phyloP scores from a whole-genome alignment of 148 eudicot species.

The Arctostaphylos glauca region DNA sequence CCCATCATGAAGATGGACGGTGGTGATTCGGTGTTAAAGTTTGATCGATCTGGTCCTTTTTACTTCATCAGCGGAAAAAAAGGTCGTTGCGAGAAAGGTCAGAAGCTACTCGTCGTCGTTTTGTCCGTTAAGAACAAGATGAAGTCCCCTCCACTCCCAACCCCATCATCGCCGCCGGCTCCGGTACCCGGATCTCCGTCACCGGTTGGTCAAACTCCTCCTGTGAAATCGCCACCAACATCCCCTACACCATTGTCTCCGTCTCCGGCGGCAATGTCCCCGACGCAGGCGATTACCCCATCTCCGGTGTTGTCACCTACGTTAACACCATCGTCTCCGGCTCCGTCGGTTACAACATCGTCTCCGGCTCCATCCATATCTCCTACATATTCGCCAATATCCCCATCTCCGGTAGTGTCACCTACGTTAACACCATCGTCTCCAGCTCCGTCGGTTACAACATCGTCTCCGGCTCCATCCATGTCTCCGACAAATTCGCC shows the following conservation, averaged over 20 bases:
- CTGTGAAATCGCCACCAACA: too few species aligned
- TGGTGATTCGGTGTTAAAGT: conserved; percentile 40
- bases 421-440: neutral
- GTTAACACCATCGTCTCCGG: neutral
- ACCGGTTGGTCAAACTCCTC: neutral
- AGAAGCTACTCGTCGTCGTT: conserved; percentile 46
- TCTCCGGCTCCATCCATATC: neutral
- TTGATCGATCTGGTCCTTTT: conserved; percentile 53
- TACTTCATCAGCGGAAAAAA: conserved; percentile 64
- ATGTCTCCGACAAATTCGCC: neutral
- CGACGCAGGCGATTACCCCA: conserved; percentile 8
- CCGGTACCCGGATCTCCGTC: neutral
- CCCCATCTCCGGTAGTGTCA: neutral
- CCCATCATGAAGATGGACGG: conserved; percentile 35
- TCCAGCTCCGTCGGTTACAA: neutral
- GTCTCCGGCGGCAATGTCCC: conserved; percentile 13
- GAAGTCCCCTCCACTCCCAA: conserved; percentile 8
- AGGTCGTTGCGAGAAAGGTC: conserved; percentile 42
- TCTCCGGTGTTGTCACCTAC: neutral
- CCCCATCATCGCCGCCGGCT: conserved; percentile 20
- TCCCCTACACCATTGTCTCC: too few species aligned
- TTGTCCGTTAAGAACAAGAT: conserved; percentile 25
- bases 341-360: neutral
- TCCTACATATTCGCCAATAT: neutral
- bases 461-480: neutral